Evolutionary conservation across 352 stramenopile genomes (phyloP), one percentile per base, ranked within the genome.

Genomic region (Globisporangium abappressorium): DNA sequence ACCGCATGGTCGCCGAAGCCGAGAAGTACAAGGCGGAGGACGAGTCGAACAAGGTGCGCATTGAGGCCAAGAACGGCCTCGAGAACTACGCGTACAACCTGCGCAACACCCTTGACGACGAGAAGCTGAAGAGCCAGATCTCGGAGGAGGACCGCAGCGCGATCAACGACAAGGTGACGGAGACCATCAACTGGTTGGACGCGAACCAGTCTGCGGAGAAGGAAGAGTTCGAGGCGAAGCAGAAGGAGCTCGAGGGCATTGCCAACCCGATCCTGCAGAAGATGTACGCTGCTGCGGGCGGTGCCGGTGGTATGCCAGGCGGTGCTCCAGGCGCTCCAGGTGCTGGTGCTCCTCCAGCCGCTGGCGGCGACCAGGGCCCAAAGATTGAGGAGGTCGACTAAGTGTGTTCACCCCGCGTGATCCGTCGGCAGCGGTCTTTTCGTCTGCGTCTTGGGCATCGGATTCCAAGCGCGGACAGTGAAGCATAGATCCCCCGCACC

Each of bases 11-110:
- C n/a, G n/a, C n/a, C n/a, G n/a, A n/a, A n/a, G n/a, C n/a, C n/a
- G n/a, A n/a, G n/a, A n/a, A n/a, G n/a, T n/a, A n/a, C n/a, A n/a
- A n/a, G n/a, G n/a, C n/a, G n/a, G n/a, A n/a, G n/a, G n/a, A n/a
- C n/a, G n/a, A n/a, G n/a, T n/a, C n/a, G n/a, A n/a, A n/a, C n/a
- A n/a, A n/a, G n/a, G n/a, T n/a, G n/a, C n/a, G n/a, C n/a, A n/a
- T n/a, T n/a, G n/a, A n/a, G 69, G 84, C 84, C 26, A 93, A 90
- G 80, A 95, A 95, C 66, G 65, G 64, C 6, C 80, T 98, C 20
- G 91, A 98, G 75, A 97, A 97, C 76, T 97, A 97, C 77, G 78
- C 77, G 51, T 97, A 93, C 76, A 84, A 68, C 26, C 81, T 98
- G 56, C 84, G 89, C 66, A 93, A 85, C 73, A 90, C 84, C 46